Evolutionary conservation across 768 basidiomycete species (phyloP).

Genomic region (Kwoniella bestiolae): DNA sequence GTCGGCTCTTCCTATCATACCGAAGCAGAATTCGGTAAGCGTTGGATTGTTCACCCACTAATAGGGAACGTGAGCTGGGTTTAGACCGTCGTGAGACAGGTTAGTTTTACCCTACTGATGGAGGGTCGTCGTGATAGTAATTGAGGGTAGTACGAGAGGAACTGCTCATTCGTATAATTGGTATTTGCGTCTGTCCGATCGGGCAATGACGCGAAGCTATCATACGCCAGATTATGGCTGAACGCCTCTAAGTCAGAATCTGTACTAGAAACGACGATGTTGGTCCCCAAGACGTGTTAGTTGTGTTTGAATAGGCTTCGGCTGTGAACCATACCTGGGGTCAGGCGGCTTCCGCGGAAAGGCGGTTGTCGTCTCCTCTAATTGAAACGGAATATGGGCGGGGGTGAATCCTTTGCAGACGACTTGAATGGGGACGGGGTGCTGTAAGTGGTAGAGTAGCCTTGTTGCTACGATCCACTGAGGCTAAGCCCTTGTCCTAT

Average conservation of each 20-base stretch:
- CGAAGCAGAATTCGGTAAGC: slow-evolving; percentile 78
- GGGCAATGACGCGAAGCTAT: slow-evolving; percentile 79
- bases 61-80: slow-evolving; percentile 70
- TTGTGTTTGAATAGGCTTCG: slow-evolving; percentile 70
- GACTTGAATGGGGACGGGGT: slow-evolving; percentile 75
- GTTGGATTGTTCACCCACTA: slow-evolving; percentile 81
- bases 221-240: slow-evolving; percentile 83
- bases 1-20: slow-evolving; percentile 81
- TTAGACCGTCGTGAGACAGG: slow-evolving; percentile 81
- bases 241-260: slow-evolving; percentile 83
- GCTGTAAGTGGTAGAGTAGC: slow-evolving; percentile 78
- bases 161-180: slow-evolving; percentile 81
- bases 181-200: slow-evolving; percentile 76
- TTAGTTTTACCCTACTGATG: slow-evolving; percentile 85
- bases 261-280: slow-evolving; percentile 75
- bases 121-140: slow-evolving; percentile 74
- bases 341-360: slow-evolving; percentile 64
- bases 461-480: slow-evolving; percentile 78
- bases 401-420: slow-evolving; percentile 79
- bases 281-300: slow-evolving; percentile 69
- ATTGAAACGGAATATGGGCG: slow-evolving; percentile 70
- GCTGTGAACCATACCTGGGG: slow-evolving; percentile 69
- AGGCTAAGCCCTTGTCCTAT: slow-evolving; percentile 74
- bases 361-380: slow-evolving; percentile 63
- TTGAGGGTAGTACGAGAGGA: slow-evolving; percentile 78